Evolutionary conservation across 345 rosid species (phyloP).

Genomic region (Salix koriyanagi): DNA sequence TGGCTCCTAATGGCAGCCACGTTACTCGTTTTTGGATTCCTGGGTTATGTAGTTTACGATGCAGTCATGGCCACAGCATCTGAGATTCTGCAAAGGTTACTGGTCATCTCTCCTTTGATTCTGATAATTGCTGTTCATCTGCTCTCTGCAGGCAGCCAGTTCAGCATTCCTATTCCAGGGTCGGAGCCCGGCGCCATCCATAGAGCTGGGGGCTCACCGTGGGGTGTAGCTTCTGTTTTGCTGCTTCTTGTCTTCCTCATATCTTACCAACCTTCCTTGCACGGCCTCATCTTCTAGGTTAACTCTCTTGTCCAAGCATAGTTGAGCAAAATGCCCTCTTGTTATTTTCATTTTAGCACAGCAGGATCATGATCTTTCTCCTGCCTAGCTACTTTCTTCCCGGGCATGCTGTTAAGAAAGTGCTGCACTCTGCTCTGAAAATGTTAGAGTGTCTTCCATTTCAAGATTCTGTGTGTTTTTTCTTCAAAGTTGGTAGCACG

Average conservation of each 20-base stretch:
- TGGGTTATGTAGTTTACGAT: conserved; percentile 43
- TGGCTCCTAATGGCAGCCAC: conserved; percentile 38
- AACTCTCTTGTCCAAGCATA: neutral
- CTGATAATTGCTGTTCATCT: conserved; percentile 47
- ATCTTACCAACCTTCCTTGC: conserved; percentile 41
- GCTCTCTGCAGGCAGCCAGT: conserved; percentile 39
- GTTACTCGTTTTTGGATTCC: conserved; percentile 25
- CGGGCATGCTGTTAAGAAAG: neutral
- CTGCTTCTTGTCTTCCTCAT: conserved; percentile 45
- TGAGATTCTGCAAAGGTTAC: conserved; percentile 40
- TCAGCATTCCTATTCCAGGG: conserved; percentile 43
- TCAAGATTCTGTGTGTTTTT: neutral
- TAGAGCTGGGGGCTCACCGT: conserved; percentile 51
- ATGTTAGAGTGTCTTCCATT: neutral
- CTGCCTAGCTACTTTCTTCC: neutral
- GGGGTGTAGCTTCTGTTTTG: conserved; percentile 45
- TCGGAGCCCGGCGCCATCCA: conserved; percentile 53
- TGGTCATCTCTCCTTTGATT: conserved; percentile 48
- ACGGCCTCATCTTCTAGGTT: conserved; percentile 32
- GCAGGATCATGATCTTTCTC: too few relatives aligned
- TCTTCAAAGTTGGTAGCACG: neutral
- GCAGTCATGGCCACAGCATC: conserved; percentile 55
- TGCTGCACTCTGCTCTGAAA: neutral
- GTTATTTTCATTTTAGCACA: neutral
- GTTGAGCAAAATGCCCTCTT: neutral